Evolutionary conservation across 495 filamentous ascomycete genomes (phyloP), one percentile per base, ranked within the genome.

Genomic region (Ramalina peruviana): DNA sequence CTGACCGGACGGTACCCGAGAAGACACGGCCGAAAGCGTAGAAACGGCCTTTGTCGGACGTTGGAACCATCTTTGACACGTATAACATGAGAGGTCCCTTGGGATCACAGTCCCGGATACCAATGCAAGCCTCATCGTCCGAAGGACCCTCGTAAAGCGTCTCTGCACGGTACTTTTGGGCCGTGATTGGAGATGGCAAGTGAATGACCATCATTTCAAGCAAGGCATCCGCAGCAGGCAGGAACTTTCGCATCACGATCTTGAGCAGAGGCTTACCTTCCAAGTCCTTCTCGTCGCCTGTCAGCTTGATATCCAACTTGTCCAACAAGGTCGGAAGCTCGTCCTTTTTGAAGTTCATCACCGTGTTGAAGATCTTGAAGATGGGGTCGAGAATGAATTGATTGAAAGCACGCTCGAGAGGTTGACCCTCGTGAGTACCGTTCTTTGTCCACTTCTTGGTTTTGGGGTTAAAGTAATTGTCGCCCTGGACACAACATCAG

Each of bases 1-100:
- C 93, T 54, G 92, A 99, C 59, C 75, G 75, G 74, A 96, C 92
- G 64, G 88, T 95, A 81, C 92, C 92, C 56, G 93, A 71, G 80
- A 97, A 99, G 71, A 99, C 92, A 88, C 92, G 93, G 72, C 92
- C 92, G 76, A 99, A 99, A 69, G 92, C 92, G 75, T 94, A 99
- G 87, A 99, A 99, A 75, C 92, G 90, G 72, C 92, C 93, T 82
- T 96, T 97, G 67, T 99, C 92, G 64, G 88, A 90, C 55, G 92
- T 97, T 62, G 92, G 92, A 59, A 99, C 93, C 92, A 99, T 99
- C 84, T 99, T 99, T 65, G 92, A 99, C 71, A 99, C 89, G 81
- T 99, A 99, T 55, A 97, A 78, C 92, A 99, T 99, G 68, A 99
- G 92, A 61, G 89, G 86, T 63, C 79, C 92, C 76, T 92, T 94